Evolutionary conservation across 495 filamentous ascomycete species (phyloP).

Genomic region (Elasticomyces elasticus): DNA sequence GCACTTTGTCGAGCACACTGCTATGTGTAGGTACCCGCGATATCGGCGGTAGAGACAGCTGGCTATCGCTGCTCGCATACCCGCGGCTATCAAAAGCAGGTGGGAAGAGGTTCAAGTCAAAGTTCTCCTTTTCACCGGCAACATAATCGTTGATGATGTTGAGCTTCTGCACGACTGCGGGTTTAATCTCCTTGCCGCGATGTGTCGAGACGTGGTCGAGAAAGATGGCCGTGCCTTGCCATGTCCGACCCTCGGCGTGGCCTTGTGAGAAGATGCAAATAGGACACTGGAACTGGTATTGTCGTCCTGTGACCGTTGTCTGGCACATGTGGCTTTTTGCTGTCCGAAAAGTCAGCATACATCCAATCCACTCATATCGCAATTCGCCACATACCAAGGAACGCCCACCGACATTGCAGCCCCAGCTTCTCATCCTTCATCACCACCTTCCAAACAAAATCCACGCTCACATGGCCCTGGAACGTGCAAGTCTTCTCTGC

Average conservation of each 20-base stretch:
- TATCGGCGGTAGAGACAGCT: neutral
- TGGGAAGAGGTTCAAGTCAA: constrained; percentile 20
- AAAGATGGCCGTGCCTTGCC: constrained; percentile 14
- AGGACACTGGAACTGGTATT: constrained; percentile 17
- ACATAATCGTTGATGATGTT: constrained; percentile 15
- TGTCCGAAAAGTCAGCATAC: neutral
- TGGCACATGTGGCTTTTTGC: constrained; percentile 17
- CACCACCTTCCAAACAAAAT: constrained; percentile 14
- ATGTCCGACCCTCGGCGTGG: constrained; percentile 14
- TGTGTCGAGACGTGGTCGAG: constrained; percentile 18
- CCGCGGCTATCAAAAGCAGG: neutral
- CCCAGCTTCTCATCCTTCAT: constrained; percentile 12
- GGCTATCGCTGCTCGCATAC: neutral
- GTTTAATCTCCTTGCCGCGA: constrained; percentile 6
- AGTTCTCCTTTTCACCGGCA: constrained; percentile 15
- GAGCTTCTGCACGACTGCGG: constrained; percentile 9
- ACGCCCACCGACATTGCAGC: constrained; percentile 15
- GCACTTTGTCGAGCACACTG: constrained; percentile 7
- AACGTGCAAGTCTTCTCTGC: constrained; percentile 6
- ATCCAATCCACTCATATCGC: neutral
- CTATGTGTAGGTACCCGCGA: constrained; percentile 4
- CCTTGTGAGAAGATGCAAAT: constrained; percentile 17
- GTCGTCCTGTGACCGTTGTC: neutral
- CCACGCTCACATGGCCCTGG: constrained; percentile 7
- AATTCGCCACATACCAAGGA: constrained; percentile 3